Percentiles rank a stretch among this genome's conserved stretches.
Conservation (phyloP, 2,329 filamentous ascomycete species). For the Talaromyces sp. region DNA sequence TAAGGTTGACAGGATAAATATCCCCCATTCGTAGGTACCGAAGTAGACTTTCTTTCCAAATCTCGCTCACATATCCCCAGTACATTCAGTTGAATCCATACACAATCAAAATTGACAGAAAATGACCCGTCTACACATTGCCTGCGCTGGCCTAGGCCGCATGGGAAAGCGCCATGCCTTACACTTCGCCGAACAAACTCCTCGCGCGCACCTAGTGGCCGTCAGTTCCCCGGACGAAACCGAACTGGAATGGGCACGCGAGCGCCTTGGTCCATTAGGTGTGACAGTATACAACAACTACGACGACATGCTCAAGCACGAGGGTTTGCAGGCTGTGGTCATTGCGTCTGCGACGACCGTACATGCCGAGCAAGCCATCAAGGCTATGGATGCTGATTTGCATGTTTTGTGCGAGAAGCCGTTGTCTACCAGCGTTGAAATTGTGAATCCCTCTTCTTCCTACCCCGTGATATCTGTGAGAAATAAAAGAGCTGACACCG, state of each 20-base stretch:
- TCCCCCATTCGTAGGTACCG: not conserved
- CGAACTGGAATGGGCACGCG: not conserved
- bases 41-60: not conserved
- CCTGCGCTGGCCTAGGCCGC: slow-evolving; percentile 49
- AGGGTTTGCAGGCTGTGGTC: not conserved
- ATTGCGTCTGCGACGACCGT: not conserved
- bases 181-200: slow-evolving; percentile 48
- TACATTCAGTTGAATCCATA: not conserved
- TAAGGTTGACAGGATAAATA: not conserved
- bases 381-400: slow-evolving; percentile 53
- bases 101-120: not conserved
- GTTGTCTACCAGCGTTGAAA: slow-evolving; percentile 54
- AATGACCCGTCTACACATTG: slow-evolving; percentile 39
- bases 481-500: not conserved
- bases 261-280: not conserved
- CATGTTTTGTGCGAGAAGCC: slow-evolving; percentile 58
- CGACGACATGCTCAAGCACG: not conserved
- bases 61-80: not conserved
- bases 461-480: slow-evolving; percentile 32
- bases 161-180: slow-evolving; percentile 52
- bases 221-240: not conserved
- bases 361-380: slow-evolving; percentile 53
- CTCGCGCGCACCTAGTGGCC: slow-evolving; percentile 38
- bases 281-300: not conserved
- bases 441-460: not conserved